A percentile compares a stretch with the other conserved stretches of the same genome.
These are phyloP conservation scores for Allium cepa DNA, from an alignment of 106 monocot genomes.

Conservation along the genomic window DNA sequence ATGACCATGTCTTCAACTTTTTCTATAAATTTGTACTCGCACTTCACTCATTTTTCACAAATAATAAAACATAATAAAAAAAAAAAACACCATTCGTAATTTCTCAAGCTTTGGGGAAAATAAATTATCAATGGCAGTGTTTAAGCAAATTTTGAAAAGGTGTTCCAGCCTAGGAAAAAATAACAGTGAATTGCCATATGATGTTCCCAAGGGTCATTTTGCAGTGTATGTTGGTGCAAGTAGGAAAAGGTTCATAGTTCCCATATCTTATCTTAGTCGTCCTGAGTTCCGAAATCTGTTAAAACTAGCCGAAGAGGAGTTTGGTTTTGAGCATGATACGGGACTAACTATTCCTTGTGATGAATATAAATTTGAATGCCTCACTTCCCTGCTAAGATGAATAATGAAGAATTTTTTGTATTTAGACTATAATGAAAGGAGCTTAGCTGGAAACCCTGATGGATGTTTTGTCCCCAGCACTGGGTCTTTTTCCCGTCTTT, in stretches of 20 bases:
- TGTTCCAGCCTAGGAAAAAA: conserved; percentile 37
- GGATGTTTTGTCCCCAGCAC: too few species aligned
- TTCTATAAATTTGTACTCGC: too few species aligned
- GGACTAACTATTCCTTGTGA: conserved; percentile 52
- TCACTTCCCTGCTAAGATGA: conserved; percentile 27
- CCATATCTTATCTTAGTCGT: conserved; percentile 29
- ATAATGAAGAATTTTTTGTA: background rate
- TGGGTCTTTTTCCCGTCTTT: too few species aligned
- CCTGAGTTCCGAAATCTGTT: conserved; percentile 48
- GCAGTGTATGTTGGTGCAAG: conserved; percentile 49
- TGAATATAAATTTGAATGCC: conserved; percentile 42
- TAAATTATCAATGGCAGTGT: conserved; percentile 18
- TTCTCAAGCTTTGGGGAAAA: too few species aligned
- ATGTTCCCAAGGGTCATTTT: conserved; percentile 56
- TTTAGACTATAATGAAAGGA: too few species aligned
- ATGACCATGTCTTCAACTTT: too few species aligned
- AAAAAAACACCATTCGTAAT: too few species aligned
- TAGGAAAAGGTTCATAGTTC: conserved; percentile 42
- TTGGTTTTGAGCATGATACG: conserved; percentile 52
- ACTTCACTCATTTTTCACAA: too few species aligned
- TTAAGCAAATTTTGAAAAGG: conserved; percentile 36
- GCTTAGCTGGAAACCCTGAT: too few species aligned
- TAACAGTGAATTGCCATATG: conserved; percentile 1
- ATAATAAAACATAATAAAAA: too few species aligned
- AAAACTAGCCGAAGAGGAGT: conserved; percentile 50